Percentiles rank a stretch among this genome's conserved stretches.
Conservation (phyloP, 495 filamentous ascomycete species). For the Annulohypoxylon stygium region DNA sequence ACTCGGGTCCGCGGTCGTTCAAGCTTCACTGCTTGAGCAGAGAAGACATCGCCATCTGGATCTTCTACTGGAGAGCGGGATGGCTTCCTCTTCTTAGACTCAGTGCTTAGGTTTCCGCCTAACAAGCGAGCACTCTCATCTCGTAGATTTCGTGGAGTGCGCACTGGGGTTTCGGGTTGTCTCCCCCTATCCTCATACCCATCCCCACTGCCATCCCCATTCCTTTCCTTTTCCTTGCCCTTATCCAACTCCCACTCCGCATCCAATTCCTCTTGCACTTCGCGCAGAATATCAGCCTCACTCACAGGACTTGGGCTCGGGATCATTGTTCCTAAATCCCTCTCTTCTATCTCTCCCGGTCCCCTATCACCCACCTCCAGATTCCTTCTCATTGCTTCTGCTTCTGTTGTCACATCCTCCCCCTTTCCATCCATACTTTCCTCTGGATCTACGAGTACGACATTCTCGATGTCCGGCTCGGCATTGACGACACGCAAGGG, state of each 20-base stretch:
- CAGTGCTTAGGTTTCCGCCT: conserved; percentile 29
- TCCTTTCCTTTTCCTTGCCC: background rate
- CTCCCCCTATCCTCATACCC: conserved; percentile 23
- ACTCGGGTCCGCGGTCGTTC: conserved; percentile 57
- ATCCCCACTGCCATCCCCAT: background rate
- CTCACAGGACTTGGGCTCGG: conserved; percentile 1
- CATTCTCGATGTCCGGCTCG: conserved; percentile 59
- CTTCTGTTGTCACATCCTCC: background rate
- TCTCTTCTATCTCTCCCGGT: conserved; percentile 17
- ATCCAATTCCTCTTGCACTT: conserved; percentile 41
- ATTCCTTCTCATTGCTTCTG: background rate
- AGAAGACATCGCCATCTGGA: conserved; percentile 44
- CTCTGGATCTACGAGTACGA: conserved; percentile 50
- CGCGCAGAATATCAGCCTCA: conserved; percentile 38
- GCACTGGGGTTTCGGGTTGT: conserved; percentile 8
- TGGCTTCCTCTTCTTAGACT: conserved; percentile 41
- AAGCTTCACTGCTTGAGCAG: conserved; percentile 45
- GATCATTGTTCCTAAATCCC: conserved; percentile 8
- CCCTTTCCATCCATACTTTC: background rate
- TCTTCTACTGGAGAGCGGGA: conserved; percentile 38
- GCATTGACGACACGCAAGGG: conserved; percentile 88
- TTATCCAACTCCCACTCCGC: conserved; percentile 39
- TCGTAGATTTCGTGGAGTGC: background rate
- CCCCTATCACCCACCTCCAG: background rate
- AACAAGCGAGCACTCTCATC: conserved; percentile 31